Base-by-base conservation (phyloP, 805 yeast species). In the Debaryomyces hansenii region DNA sequence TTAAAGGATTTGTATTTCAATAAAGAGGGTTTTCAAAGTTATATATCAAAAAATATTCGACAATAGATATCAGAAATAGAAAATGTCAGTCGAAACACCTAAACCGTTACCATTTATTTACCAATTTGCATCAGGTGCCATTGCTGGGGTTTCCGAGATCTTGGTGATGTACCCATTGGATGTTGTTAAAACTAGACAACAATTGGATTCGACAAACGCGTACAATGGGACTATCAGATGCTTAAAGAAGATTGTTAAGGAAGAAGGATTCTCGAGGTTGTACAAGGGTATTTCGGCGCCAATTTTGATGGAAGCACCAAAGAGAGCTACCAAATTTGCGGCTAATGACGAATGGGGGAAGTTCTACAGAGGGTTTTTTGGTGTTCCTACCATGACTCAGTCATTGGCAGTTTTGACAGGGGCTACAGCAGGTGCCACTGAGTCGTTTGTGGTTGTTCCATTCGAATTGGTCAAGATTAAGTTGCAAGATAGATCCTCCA, bases 401-500 rank as follows among this genome's bases (percentile, higher is more conserved):
- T 82, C 87, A 7, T 74, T 94, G 62, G 90, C 97, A 2, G 74
- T 94, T 45, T 75, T 92, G 56, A 88, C 97, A 36, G 99, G 99
- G 72, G 97, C 98, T 32, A 87, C 96, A 48, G 99, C 99, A 6
- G 99, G 99, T 74, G 95, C 97, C 33, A 85, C 91, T 39, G 99
- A 94, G 68, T 82, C 97, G 2, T 90, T 91, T 64, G 96, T 94
- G 37, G 98, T 94, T 45, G 98, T 94, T 36, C 99, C 99, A 14
- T 94, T 94, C 64, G 99, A 94, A 71, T 79, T 94, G 63, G 88
- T 94, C 57, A 94, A 94, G 72, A 94, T 94, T 66, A 83, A 96
- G 72, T 77, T 94, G 59, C 99, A 94, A 72, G 98, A 94, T 72
- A 84, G 77, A 59, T 77, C 84, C 43, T 83, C 96, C 38, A 83